Evolutionary conservation across 164 flowering plant genomes (phyloP), one percentile per base, ranked within the genome.

Genomic region (Magnolia sinica): DNA sequence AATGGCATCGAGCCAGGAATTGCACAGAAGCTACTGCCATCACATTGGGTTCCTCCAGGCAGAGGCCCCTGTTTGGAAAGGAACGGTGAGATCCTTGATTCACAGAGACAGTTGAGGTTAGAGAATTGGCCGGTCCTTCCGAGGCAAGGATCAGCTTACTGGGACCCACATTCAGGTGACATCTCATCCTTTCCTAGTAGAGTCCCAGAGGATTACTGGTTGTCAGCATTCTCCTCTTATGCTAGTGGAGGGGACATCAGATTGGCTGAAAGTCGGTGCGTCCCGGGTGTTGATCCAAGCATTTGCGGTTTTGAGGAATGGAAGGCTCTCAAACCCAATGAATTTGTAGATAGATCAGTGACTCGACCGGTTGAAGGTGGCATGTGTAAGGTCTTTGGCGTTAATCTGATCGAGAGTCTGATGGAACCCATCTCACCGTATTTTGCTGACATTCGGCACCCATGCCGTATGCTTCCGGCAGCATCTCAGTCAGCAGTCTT

Each of bases 341-440:
- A 74, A 76, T 77, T 67, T n/a, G 77, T 22, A 27, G 78, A 76
- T 76, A 37, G 65, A 10, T 71, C 81, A 6, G 22, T 74, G 22
- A 61, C 80, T 55, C 79, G 78, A 59, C 63, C 81, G 13, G 74
- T 71, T 14, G 74, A 75, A 49, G 29, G 68, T 67, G 66, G 71
- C 22, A 81, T 66, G n/a, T 72, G 50, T 76, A 87, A 63, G 85
- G 73, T 90, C 19, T 88, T 88, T 77, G 93, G 91, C 37, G 88
- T 87, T 73, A 76, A 83, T 75, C 69, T 88, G 66, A 76, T 59
- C 23, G 75, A 71, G 31, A 77, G 24, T 73, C 79, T 77, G 70
- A 1, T 73, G 49, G 88, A 85, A 82, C 81, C 82, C 74, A 81
- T 84, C 74, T 82, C 90, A 78, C 81, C 22, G 63, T 79, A 75